Conservation (phyloP, 2,329 filamentous ascomycete species). For the Ascocoryne sarcoides region DNA sequence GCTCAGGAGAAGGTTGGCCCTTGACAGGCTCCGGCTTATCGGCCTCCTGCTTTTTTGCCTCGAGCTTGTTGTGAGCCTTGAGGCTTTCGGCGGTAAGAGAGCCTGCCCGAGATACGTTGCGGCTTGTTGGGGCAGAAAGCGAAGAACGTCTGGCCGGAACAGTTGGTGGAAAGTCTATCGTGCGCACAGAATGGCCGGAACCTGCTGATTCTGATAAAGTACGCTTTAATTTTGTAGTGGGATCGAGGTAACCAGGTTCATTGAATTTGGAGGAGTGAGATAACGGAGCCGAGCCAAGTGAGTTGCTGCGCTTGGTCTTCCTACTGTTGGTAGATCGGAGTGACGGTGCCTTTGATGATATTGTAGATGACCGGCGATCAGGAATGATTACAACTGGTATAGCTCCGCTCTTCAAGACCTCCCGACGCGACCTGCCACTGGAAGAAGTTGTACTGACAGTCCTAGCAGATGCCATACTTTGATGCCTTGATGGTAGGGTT, state of each 20-base stretch:
- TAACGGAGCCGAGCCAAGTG: constrained; percentile 39
- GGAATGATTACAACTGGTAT: constrained; percentile 57
- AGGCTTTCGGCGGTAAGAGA: constrained; percentile 52
- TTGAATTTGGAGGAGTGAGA: constrained; percentile 35
- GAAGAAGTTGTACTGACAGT: constrained; percentile 40
- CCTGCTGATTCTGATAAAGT: constrained; percentile 26
- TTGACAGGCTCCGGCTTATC: constrained; percentile 4
- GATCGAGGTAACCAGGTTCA: constrained; percentile 35
- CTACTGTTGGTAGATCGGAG: constrained; percentile 53
- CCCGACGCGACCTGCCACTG: constrained; percentile 47
- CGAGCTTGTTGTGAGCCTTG: constrained; percentile 40
- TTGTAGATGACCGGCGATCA: constrained; percentile 42
- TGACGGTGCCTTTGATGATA: constrained; percentile 43
- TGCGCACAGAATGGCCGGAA: constrained; percentile 33
- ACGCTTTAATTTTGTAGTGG: constrained; percentile 11
- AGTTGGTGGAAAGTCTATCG: constrained; percentile 50
- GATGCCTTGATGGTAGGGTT: constrained; percentile 37
- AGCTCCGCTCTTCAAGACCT: constrained; percentile 49
- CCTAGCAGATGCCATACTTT: constrained; percentile 39
- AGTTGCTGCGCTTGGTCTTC: constrained; percentile 44
- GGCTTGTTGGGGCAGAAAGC: constrained; percentile 52
- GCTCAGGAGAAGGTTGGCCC: constrained; percentile 5
- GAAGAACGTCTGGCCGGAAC: constrained; percentile 51
- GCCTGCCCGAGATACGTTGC: constrained; percentile 42
- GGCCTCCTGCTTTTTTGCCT: constrained; percentile 14